phyloP scores from a whole-genome alignment of 2,329 filamentous ascomycete genomes.

The Aureobasidium lini region DNA sequence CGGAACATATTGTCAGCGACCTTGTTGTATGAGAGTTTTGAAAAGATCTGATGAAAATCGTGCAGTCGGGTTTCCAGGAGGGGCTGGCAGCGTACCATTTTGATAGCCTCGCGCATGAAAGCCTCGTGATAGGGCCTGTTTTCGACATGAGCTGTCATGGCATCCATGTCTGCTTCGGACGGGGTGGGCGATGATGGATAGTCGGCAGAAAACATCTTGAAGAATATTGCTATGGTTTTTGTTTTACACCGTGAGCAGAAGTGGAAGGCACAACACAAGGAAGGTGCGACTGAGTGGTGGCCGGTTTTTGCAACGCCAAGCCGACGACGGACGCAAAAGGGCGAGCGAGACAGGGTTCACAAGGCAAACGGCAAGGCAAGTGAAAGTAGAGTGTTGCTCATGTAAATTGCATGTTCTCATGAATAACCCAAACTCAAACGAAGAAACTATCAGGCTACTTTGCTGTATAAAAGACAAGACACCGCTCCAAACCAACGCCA shows the following conservation, averaged over 20 bases:
- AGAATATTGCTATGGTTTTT: neutral
- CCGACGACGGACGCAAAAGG: neutral
- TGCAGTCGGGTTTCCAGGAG: neutral
- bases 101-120: constrained; percentile 80
- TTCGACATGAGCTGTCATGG: constrained; percentile 20
- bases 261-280: neutral
- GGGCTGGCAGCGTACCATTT: constrained; percentile 55
- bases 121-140: constrained; percentile 44
- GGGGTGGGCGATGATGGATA: neutral
- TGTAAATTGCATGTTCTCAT: constrained; percentile 4
- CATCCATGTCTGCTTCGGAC: constrained; percentile 9
- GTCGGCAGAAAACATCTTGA: constrained; percentile 1
- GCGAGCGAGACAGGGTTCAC: neutral
- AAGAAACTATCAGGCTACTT: constrained; percentile 1
- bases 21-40: neutral
- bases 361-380: neutral
- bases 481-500: neutral
- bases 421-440: neutral
- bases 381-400: neutral
- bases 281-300: neutral
- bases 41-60: neutral
- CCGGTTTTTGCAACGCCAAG: neutral
- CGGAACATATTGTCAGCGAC: constrained; percentile 10
- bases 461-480: neutral
- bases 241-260: neutral